phyloP scores from a whole-genome alignment of 2,329 filamentous ascomycete species.

The Botrytis porri region DNA sequence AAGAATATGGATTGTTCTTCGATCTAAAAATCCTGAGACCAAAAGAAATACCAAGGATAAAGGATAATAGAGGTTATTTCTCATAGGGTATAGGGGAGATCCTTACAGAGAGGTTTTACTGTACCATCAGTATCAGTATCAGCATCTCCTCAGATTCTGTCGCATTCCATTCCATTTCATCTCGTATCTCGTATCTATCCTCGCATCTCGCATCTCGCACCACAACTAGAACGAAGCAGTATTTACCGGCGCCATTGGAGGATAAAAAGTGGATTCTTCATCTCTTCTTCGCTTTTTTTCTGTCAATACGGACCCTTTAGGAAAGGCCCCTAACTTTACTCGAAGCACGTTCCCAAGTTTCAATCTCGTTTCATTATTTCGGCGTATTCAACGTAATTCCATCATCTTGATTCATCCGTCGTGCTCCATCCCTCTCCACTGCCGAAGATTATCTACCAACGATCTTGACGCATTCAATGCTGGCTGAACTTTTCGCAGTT shows the following conservation, averaged over 20 bases:
- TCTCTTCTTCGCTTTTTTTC: not conserved
- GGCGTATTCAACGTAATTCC: not conserved
- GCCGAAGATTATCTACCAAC: not conserved
- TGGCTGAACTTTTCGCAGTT: not conserved
- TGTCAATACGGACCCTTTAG: not conserved
- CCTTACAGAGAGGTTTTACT: too few relatives aligned
- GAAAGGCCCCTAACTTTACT: not conserved
- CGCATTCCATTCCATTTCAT: not conserved
- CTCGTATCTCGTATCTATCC: not conserved
- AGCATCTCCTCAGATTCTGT: not conserved
- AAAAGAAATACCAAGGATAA: too few relatives aligned
- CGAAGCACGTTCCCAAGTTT: not conserved
- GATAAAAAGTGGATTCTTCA: not conserved
- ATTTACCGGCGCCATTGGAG: not conserved
- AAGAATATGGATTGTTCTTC: too few relatives aligned
- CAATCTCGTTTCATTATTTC: not conserved
- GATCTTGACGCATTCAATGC: not conserved
- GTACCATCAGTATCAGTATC: too few relatives aligned
- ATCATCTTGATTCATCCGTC: not conserved
- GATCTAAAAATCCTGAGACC: too few relatives aligned
- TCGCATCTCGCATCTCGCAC: not conserved
- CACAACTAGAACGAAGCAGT: not conserved
- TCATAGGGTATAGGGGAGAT: too few relatives aligned
- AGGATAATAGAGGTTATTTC: too few relatives aligned
- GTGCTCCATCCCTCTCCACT: not conserved